A percentile compares a stretch with the other conserved stretches of the same genome.
Conservation (phyloP, 2,329 filamentous ascomycete species). For the Myriosclerotinia scirpicola region DNA sequence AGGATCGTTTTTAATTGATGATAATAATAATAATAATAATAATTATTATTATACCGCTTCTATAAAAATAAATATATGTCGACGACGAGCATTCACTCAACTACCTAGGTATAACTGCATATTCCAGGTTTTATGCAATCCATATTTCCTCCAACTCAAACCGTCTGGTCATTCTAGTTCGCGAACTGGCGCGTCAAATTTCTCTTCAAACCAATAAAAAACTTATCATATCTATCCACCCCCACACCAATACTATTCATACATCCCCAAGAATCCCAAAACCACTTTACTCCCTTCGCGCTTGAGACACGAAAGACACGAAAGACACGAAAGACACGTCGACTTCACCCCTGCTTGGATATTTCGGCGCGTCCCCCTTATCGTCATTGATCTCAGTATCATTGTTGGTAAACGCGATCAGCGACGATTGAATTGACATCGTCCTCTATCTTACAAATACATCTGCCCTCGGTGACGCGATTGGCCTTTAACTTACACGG, state of each 20-base stretch:
- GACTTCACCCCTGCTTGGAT: conserved; percentile 23
- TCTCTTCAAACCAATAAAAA: conserved; percentile 10
- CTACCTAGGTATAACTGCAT: no score
- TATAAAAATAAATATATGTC: no score
- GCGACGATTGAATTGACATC: conserved; percentile 10
- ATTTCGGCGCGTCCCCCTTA: conserved; percentile 29
- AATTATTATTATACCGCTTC: no score
- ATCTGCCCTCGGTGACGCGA: conserved; percentile 23
- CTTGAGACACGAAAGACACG: conserved; percentile 34
- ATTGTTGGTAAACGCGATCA: conserved; percentile 8
- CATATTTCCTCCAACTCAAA: no score
- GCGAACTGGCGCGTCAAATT: conserved; percentile 11
- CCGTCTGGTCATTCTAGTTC: no score
- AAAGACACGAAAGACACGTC: conserved; percentile 34
- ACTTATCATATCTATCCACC: conserved; percentile 12
- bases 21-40: no score
- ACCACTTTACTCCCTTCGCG: conserved; percentile 34
- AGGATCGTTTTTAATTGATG: no score
- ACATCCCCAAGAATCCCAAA: conserved; percentile 21
- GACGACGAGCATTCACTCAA: no score
- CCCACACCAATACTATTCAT: conserved; percentile 10
- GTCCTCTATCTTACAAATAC: background rate
- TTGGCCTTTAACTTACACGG: conserved; percentile 6
- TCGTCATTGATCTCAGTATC: conserved; percentile 25
- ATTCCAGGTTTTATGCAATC: no score